Percentiles rank a stretch among this genome's conserved stretches.
Conservation (phyloP, 2,329 filamentous ascomycete species). For the Neofusicoccum parvum region DNA sequence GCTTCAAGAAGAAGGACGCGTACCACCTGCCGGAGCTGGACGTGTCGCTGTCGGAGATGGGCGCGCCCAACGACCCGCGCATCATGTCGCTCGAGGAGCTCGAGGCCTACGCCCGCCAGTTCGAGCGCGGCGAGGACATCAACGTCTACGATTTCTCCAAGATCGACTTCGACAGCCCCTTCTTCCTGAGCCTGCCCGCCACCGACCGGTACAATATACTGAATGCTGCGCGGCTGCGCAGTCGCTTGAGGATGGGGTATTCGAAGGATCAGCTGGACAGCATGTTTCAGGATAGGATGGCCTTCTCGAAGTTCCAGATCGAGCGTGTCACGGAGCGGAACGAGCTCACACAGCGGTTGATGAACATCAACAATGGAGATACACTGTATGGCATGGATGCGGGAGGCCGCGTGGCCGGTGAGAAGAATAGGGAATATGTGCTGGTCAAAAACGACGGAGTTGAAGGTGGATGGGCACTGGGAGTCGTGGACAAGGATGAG, state of each 20-base stretch:
- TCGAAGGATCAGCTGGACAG: constrained; percentile 93
- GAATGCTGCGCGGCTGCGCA: constrained; percentile 87
- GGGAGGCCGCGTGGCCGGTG: constrained; percentile 72
- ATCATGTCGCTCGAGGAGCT: constrained; percentile 96
- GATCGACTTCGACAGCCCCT: constrained; percentile 95
- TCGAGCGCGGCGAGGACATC: constrained; percentile 89
- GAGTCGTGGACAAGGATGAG: constrained; percentile 84
- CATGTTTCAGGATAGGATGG: constrained; percentile 98
- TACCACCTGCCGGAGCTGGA: constrained; percentile 92
- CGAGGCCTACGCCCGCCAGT: constrained; percentile 90
- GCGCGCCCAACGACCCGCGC: constrained; percentile 84
- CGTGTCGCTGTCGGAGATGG: constrained; percentile 78
- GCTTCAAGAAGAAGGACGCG: constrained; percentile 88
- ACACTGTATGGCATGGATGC: constrained; percentile 69
- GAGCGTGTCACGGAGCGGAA: constrained; percentile 92
- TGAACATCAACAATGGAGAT: constrained; percentile 70
- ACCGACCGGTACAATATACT: constrained; percentile 96
- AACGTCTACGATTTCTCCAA: constrained; percentile 91
- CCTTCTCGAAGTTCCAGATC: constrained; percentile 94
- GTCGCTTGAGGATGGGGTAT: constrained; percentile 89
- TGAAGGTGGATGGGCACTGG: constrained; percentile 93
- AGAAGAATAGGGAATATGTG: constrained; percentile 91
- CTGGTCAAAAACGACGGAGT: constrained; percentile 93
- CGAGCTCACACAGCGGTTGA: constrained; percentile 88
- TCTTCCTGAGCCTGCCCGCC: constrained; percentile 88